Evolutionary conservation across 805 yeast genomes (phyloP), one percentile per base, ranked within the genome.

Genomic region (Lachancea kluyveri): DNA sequence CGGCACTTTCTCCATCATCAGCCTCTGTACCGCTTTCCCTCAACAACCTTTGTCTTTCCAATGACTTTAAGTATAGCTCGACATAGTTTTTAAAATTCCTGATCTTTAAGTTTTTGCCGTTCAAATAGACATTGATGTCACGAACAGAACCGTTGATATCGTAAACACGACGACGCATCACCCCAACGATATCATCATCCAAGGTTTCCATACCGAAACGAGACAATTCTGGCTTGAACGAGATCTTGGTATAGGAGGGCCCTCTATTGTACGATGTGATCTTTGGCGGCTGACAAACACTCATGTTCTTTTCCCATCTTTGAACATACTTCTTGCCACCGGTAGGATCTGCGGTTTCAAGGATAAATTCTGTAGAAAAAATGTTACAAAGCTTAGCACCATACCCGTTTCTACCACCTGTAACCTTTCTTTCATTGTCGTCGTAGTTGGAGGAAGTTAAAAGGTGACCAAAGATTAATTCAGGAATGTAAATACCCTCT

Each of bases 301-400:
- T 61, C 98, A 92, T 92, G 60, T 92, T 92, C 43, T 80, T 64
- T 30, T 72, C 70, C 98, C 98, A 92, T 3, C 72, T 72, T 56
- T 92, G 98, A 21, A 67, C 66, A 54, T 92, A 92, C 25, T 71
- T 60, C 48, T 74, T 70, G 32, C 72, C 78, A 8, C 68, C 64
- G 26, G 54, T 60, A 31, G 76, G 70, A 58, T 92, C 96, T 12
- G 94, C 90, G 5, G 98, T 92, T 55, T 87, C 96, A 17, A 92
- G 70, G 9, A 67, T 71, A 53, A 92, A 92, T 49, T 81, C 79
- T 4, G 87, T 82, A 16, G 96, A 86, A 58, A 90, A 92, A 41
- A 92, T 92, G 58, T 92, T 92, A 74, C 98, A 92, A 35, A 92
- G 65, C 56, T 92, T 92, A 29, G 98, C 98, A 60, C 98, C 98